Base-by-base conservation (phyloP, 2,329 filamentous ascomycete species). In the Fusarium sp. region DNA sequence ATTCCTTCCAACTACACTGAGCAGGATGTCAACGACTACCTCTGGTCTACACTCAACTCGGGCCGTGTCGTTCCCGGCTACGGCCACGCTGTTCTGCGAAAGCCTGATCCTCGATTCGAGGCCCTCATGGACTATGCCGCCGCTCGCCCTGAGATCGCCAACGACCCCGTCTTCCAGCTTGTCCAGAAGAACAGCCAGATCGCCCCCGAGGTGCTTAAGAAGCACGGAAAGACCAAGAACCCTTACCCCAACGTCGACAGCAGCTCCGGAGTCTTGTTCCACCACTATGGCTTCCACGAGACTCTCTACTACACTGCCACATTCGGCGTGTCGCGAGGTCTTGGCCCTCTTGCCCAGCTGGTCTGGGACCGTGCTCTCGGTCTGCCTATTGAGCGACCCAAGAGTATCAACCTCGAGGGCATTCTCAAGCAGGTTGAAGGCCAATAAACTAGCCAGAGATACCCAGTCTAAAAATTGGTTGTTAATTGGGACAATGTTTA, bases 151-250 rank as follows among this genome's bases (percentile, higher is more conserved):
- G 91, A 94, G 71, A 97, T 99, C 63, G 88, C 91, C 39, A 80
- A 85, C 43, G 91, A 98, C 77, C 93, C 94, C 2, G 89, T 98
- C 63, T 98, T 97, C 88, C 87, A 92, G 78, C 88, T 99, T 10
- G 94, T 99, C 53, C 91, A 93, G 85, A 89, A 91, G 81, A 98
- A 96, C 82, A 93, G 90, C 66, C 90, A 93, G 73, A 90, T 99
- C 64, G 95, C 95, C 0, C 95, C 95, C 13, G 86, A 87, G 48
- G 95, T 99, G 19, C 84, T 99, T 70, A 95, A 88, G 72, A 88
- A 97, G 81, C 95, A 99, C 75, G 95, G 95, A 78, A 98, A 97
- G 89, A 97, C 93, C 68, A 96, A 96, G 85, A 97, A 97, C 81
- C 93, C 95, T 2, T 96, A 94, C 80, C 95, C 95, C 65, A 99